Evolutionary conservation across 1,284 basidiomycete species (phyloP), one percentile per base, ranked within the genome.

Genomic region (Heliocybe sulcata): DNA sequence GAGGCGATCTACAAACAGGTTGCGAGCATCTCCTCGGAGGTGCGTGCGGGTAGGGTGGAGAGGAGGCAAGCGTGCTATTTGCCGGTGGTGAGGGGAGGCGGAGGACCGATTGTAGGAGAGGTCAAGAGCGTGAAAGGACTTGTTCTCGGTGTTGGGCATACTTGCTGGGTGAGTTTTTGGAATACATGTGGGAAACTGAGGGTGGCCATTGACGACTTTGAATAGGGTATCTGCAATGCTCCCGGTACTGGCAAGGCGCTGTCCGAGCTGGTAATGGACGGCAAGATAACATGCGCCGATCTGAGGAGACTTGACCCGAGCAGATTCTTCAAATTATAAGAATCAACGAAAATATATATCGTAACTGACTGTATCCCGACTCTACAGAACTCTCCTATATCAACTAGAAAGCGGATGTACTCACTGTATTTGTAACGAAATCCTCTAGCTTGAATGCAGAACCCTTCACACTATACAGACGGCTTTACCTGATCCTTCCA

Each of bases 181-280:
- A 14, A 11, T 8, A 20, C 35, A 3, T 53, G 20, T n/a, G 14
- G 9, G 14, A 8, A n/a, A 16, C 8, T 31, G 12, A 26, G 20
- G 26, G 47, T 27, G 3, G 2, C 16, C 6, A 26, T 26, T 26
- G 23, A 26, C 6, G 12, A 16, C 47, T 23, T 50, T 57, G 56
- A n/a, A 11, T 56, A 86, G 85, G 85, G 85, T 2, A 84, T 87
- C 52, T 87, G 80, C 65, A 87, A 88, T 61, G 85, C 81, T 1
- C 85, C 86, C 1, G 85, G 83, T 2, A 87, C 85, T 2, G 85
- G 77, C 4, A 81, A 75, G 59, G 77, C 75, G 2, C 61, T 88
- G 10, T 69, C 75, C n/a, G 81, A 85, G 62, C 67, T 83, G 19
- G 65, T 87, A 16, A 73, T 86, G 64, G 75, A 81, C 26, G 83